Conservation (phyloP, 768 basidiomycete species). For the Agaricus subrufescens region DNA sequence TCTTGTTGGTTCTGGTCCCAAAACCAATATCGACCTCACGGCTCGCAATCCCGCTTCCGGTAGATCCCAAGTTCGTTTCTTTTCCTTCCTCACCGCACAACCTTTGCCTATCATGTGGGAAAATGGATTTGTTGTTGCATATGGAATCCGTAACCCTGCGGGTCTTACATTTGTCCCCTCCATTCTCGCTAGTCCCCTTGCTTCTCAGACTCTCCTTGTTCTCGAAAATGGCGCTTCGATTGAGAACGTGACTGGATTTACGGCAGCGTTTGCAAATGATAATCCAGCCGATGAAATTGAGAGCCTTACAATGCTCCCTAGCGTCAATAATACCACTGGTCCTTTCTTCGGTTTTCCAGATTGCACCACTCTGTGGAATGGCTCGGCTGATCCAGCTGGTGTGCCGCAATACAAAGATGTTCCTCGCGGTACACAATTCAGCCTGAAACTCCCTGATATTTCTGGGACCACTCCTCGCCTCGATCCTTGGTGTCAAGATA, state of each 20-base stretch:
- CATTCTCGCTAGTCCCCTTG: background rate
- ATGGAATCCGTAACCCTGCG: constrained; percentile 40
- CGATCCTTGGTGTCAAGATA: constrained; percentile 30
- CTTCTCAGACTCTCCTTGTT: constrained; percentile 21
- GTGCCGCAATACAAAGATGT: constrained; percentile 30
- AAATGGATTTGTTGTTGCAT: constrained; percentile 31
- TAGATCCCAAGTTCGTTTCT: constrained; percentile 35
- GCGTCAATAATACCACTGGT: background rate
- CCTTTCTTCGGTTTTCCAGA: constrained; percentile 38
- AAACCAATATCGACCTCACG: constrained; percentile 36
- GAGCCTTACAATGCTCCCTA: constrained; percentile 17
- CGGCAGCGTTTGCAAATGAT: constrained; percentile 36
- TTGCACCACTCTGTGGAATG: constrained; percentile 40
- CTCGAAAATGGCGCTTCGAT: constrained; percentile 43
- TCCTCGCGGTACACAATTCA: constrained; percentile 31
- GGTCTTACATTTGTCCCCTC: constrained; percentile 29
- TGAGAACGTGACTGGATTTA: constrained; percentile 34
- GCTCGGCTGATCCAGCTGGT: constrained; percentile 33
- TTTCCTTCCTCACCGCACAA: constrained; percentile 15
- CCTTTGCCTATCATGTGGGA: constrained; percentile 20
- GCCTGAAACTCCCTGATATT: constrained; percentile 27
- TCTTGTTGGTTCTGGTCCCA: constrained; percentile 33
- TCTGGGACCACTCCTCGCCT: constrained; percentile 8
- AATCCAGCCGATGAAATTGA: constrained; percentile 40
- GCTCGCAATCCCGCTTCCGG: constrained; percentile 38